Base-by-base conservation (phyloP, 106 monocot genomes). In the Dendrobium catenatum region DNA sequence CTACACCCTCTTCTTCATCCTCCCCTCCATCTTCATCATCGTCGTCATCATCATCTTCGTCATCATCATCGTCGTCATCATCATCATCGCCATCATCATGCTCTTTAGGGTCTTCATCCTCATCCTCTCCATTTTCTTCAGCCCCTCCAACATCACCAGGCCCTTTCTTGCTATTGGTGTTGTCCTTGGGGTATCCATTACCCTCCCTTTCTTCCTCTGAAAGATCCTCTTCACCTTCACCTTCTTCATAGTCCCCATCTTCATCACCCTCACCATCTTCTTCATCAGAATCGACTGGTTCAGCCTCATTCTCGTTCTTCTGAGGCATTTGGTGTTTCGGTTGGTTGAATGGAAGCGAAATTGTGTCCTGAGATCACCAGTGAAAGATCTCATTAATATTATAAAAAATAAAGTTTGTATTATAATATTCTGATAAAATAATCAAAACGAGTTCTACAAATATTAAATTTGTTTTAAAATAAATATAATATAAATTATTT, bases 101-200 rank as follows among this genome's bases (percentile, higher is more conserved):
- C 10, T 74, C 73, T 42, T 74, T 42, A 43, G 73, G 73, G 42
- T 43, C 73, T 20, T 43, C 73, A 42, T 74, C 73, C 3, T 74
- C 73, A 4, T 42, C 73, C 73, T 74, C 73, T 16, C 73, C 73
- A 74, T 74, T 74, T 74, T 74, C 73, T 74, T 74, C 73, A 43
- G 42, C 42, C 13, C 73, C 73, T 3, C 73, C 73, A 43, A 42
- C 40, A 42, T 74, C 73, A 43, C 42, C 42, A 4, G 40, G 73
- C 19, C 42, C 42, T 42, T 74, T 74, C 43, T 74, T 74, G 42
- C 42, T 74, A 16, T 74, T 74, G 19, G 9, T 4, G 33, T 74
- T 74, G 42, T 74, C 73, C 33, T 74, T 74, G 2, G 73, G 19
- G 42, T 74, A 42, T 20, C 73, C 73, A 74, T 74, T 74, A 7